Base-by-base conservation (phyloP, 202 grass and related monocot species). In the Carex arenaria region DNA sequence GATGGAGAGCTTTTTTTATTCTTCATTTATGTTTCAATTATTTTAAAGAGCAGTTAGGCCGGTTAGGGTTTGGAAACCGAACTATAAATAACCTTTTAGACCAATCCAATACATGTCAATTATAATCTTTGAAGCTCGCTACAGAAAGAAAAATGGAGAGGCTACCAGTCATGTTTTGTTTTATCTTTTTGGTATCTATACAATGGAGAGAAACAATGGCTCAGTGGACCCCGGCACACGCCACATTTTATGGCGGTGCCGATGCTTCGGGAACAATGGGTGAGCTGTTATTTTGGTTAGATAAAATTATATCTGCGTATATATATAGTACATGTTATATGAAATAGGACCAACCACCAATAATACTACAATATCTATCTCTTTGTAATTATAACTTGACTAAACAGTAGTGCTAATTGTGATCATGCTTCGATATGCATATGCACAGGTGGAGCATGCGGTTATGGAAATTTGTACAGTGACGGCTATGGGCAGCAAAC, bases 261-360 rank as follows among this genome's bases (percentile, higher is more conserved):
- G 87, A 96, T 13, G 93, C 85, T 86, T 86, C 85, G 32, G 80
- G 84, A 30, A 93, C 91, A 3, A 91, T 96, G 93, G 92, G 92
- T 91, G 87, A 34, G 57, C 10, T 26, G 42, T 17, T 52, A 14
- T 13, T 10, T 61, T 56, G 32, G 14, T 30, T 54, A 56, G 7
- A 20, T 17, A 40, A 7, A 14, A 31, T 28, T 60, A 20, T 12
- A n/a, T n/a, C 7, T 51, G n/a, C 6, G 14, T 32, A 55, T 5
- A 13, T 32, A 56, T 57, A 55, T 77, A 36, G 38, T 40, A 40
- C 38, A 40, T 40, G 38, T 40, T 40, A 7, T 40, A 40, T 40
- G 38, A 6, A 40, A 40, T 40, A 40, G 38, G 38, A 40, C 1
- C 38, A 40, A 40, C 38, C 38, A 40, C 38, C 38, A 40, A 40